These are phyloP conservation scores for Leersia perrieri DNA, from an alignment of 176 grass and related monocot genomes.

Conservation along the genomic window DNA sequence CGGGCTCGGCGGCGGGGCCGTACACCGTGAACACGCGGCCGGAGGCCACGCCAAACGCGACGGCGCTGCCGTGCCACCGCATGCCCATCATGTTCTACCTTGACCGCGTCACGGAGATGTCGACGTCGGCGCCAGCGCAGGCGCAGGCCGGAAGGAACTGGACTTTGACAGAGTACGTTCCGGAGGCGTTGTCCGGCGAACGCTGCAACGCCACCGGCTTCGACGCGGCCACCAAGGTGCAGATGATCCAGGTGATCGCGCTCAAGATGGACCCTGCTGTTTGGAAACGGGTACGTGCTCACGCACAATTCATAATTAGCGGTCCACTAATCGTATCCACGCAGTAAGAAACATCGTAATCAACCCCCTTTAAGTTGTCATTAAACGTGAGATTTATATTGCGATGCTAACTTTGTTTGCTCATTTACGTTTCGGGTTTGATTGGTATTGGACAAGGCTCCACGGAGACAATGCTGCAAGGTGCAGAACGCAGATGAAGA, in stretches of 20 bases:
- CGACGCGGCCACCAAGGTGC: constrained; percentile 14
- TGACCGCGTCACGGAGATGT: neutral
- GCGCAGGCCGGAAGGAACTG: neutral
- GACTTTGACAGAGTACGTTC: constrained; percentile 48
- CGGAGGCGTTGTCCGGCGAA: neutral
- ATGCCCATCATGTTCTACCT: constrained; percentile 44
- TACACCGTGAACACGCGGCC: constrained; percentile 49
- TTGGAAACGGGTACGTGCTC: constrained; percentile 40
- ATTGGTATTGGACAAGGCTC: constrained; percentile 30
- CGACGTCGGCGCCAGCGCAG: neutral
- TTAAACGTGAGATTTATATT: neutral
- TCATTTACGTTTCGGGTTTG: neutral
- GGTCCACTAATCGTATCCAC: neutral
- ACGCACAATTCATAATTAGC: neutral
- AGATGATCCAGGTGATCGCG: constrained; percentile 35
- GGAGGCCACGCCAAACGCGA: neutral
- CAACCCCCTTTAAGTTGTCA: no score
- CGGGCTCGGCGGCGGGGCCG: constrained; percentile 30
- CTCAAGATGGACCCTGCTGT: constrained; percentile 37
- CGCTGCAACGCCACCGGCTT: constrained; percentile 31
- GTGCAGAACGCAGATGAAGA: constrained; percentile 4
- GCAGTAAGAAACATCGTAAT: neutral
- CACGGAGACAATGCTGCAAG: constrained; percentile 50
- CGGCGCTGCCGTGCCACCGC: constrained; percentile 30
- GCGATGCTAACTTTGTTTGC: neutral